Evolutionary conservation across 2,329 filamentous ascomycete genomes (phyloP), one percentile per base, ranked within the genome.

Genomic region (Zopfia rhizophila): DNA sequence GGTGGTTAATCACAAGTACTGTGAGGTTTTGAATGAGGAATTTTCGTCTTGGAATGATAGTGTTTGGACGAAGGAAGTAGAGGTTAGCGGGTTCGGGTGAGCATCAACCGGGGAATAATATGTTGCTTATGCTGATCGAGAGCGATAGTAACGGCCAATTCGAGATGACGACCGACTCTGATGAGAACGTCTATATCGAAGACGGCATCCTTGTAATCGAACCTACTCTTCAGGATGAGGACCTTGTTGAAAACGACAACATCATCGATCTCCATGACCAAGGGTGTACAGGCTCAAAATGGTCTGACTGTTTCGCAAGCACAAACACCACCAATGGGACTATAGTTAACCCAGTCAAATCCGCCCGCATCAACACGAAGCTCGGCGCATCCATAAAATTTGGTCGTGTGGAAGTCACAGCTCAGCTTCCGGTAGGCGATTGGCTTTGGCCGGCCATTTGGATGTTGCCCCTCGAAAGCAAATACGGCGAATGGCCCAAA

Each of bases 391-490:
- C 75, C 12, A 89, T 95, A 76, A 90, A 85, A 72, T 95, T 89
- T 66, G 90, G 90, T 35, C 87, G 89, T 30, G 81, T 95, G 39
- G 89, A 95, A 67, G 89, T 95, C 4, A 85, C 81, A 1, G 90
- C 90, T 18, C 87, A 87, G 72, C 75, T 94, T 19, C 89, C 90
- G 4, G 71, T 77, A 35, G 90, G 90, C 41, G 90, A 94, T 74
- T 94, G 90, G 90, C 80, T 95, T 8, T 94, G 90, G 90, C 90
- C 90, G 2, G 89, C 89, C n/a, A 93, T 95, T 62, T 92, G 89
- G 88, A 89, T 95, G 88, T 78, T 94, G 77, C 90, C 90, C 1
- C 84, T 83, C 33, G 78, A 86, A 30, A 79, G 85, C 41, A 85
- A 77, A 0, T 95, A 94, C 66, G 90, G 90, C 1, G 61, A 79